Conservation (phyloP, 2,329 filamentous ascomycete species). For the Colletotrichum truncatum region DNA sequence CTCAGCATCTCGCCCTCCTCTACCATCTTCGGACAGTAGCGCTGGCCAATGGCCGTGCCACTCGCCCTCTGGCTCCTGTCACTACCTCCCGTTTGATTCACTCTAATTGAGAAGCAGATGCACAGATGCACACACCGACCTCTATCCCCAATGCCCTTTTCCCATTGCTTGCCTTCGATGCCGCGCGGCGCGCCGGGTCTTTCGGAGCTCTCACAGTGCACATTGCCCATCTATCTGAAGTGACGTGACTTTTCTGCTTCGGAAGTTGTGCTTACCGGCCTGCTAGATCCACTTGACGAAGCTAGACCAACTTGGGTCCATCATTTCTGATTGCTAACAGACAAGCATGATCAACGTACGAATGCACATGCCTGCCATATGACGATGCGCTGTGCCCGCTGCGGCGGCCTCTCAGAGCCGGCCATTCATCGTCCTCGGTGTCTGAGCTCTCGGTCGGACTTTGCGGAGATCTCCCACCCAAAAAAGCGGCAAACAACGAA, state of each 20-base stretch:
- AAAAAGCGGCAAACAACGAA: not conserved
- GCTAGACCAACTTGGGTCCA: not conserved
- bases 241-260: conserved; percentile 8
- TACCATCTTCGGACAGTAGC: not conserved
- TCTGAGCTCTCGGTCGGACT: not conserved
- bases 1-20: not conserved
- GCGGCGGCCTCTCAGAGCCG: not conserved
- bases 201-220: not conserved
- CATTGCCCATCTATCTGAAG: not conserved
- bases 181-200: not conserved
- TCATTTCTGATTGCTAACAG: not conserved
- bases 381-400: not conserved
- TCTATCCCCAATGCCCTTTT: not conserved
- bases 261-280: conserved; percentile 1
- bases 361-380: not conserved
- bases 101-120: not conserved
- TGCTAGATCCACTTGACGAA: not conserved
- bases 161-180: not conserved
- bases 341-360: not conserved
- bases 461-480: not conserved
- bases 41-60: not conserved
- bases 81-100: not conserved
- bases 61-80: not conserved
- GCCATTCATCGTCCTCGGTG: not conserved
- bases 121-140: not conserved